Evolutionary conservation across 2,329 filamentous ascomycete genomes (phyloP).

Genomic region (Cytospora paraplurivora): DNA sequence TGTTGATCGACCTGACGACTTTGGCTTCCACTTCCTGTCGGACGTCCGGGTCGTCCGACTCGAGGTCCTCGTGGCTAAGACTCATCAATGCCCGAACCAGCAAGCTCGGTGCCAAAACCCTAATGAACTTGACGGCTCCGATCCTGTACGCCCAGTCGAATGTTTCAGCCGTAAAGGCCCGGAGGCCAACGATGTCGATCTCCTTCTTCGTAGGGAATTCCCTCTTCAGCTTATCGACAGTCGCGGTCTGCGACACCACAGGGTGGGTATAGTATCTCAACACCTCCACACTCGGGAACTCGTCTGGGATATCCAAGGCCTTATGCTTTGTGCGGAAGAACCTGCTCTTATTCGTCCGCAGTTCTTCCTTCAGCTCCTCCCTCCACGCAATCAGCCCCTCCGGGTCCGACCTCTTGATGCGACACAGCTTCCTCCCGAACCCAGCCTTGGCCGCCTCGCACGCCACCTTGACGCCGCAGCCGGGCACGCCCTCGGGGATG

Average conservation of each 20-base stretch:
- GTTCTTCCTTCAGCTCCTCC: constrained; percentile 69
- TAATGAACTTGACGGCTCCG: constrained; percentile 83
- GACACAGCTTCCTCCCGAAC: constrained; percentile 76
- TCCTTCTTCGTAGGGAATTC: constrained; percentile 62
- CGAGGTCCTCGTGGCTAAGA: constrained; percentile 21
- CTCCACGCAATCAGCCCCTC: constrained; percentile 70
- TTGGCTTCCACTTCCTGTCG: constrained; percentile 47
- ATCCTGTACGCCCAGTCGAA: constrained; percentile 83
- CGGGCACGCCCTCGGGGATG: constrained; percentile 80
- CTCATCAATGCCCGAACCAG: constrained; percentile 62
- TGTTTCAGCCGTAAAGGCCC: constrained; percentile 73
- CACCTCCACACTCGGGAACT: constrained; percentile 79
- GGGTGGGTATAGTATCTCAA: constrained; percentile 88
- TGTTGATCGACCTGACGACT: constrained; percentile 68
- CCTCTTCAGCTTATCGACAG: constrained; percentile 56
- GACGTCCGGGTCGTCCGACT: constrained; percentile 37
- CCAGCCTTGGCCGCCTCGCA: constrained; percentile 88
- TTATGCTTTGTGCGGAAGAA: constrained; percentile 78
- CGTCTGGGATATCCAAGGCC: constrained; percentile 72
- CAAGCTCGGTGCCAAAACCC: constrained; percentile 75
- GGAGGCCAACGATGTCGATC: constrained; percentile 67
- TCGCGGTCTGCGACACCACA: constrained; percentile 67
- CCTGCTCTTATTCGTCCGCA: constrained; percentile 80
- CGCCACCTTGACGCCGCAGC: constrained; percentile 84
- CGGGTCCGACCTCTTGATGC: constrained; percentile 60